phyloP scores from a whole-genome alignment of 345 rosid species.

The Jatropha curcas region DNA sequence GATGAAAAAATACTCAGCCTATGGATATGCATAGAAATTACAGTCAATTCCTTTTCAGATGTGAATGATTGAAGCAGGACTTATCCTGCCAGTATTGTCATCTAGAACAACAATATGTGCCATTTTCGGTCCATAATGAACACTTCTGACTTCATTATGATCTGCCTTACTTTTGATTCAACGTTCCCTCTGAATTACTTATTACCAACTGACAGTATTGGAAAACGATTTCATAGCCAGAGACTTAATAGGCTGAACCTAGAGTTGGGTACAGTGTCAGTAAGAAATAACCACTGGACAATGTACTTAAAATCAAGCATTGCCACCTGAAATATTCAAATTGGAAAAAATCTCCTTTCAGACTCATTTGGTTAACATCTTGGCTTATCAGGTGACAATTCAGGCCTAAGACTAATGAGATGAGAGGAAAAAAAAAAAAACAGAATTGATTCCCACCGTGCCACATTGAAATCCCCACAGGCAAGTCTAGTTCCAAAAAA shows the following conservation, averaged over 20 bases:
- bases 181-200: constrained; percentile 35
- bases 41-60: constrained; percentile 45
- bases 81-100: constrained; percentile 50
- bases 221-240: constrained; percentile 46
- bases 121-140: constrained; percentile 65
- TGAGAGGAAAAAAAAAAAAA: background rate
- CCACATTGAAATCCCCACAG: too few species aligned
- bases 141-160: constrained; percentile 35
- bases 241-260: constrained; percentile 57
- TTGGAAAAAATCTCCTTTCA: background rate
- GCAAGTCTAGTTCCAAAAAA: constrained; percentile 60
- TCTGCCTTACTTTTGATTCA: constrained; percentile 34
- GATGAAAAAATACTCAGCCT: constrained; percentile 53
- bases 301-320: constrained; percentile 62
- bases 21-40: constrained; percentile 58
- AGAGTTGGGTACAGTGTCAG: constrained; percentile 52
- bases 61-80: constrained; percentile 41
- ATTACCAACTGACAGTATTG: constrained; percentile 27
- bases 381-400: background rate
- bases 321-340: constrained; percentile 67
- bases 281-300: constrained; percentile 58
- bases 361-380: background rate
- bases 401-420: background rate
- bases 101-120: constrained; percentile 57
- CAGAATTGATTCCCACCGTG: constrained; percentile 46